Conservation (phyloP, 164 flowering plant genomes). For the Chloranthus sessilifolius region DNA sequence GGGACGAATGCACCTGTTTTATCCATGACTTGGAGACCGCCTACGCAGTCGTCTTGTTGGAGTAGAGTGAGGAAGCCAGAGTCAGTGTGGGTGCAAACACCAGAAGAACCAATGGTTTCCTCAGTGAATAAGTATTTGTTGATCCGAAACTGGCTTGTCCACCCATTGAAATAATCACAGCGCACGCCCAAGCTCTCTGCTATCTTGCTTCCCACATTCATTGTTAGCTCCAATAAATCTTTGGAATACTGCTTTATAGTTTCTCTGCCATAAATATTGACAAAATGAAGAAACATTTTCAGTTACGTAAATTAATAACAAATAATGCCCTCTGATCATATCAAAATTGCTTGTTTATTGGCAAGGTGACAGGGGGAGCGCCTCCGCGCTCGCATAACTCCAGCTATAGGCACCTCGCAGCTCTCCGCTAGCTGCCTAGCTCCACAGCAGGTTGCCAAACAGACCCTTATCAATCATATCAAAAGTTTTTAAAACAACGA, state of each 20-base stretch:
- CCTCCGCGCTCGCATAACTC: too few relatives aligned
- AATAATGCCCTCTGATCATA: too few relatives aligned
- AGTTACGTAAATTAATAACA: too few relatives aligned
- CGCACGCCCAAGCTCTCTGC: slow-evolving; percentile 40
- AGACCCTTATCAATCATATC: too few relatives aligned
- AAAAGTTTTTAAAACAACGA: too few relatives aligned
- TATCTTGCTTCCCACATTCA: slow-evolving; percentile 38
- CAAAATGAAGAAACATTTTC: too few relatives aligned
- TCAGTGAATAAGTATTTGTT: slow-evolving; percentile 69
- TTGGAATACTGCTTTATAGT: slow-evolving; percentile 37
- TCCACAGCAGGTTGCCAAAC: too few relatives aligned
- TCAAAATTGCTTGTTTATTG: too few relatives aligned
- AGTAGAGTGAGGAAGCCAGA: slow-evolving; percentile 76
- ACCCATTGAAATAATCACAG: slow-evolving; percentile 29
- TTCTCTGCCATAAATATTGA: slow-evolving; percentile 42
- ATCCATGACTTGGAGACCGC: slow-evolving; percentile 74
- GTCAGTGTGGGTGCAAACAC: slow-evolving; percentile 65
- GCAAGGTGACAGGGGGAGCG: too few relatives aligned
- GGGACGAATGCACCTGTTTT: slow-evolving; percentile 36
- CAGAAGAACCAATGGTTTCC: slow-evolving; percentile 45
- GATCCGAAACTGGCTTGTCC: slow-evolving; percentile 73
- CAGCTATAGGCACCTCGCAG: too few relatives aligned
- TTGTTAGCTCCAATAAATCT: slow-evolving; percentile 34
- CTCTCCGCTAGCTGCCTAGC: too few relatives aligned
- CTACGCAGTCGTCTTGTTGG: slow-evolving; percentile 68